Conservation (phyloP, 345 rosid genomes). For the Ceriops decandra region DNA sequence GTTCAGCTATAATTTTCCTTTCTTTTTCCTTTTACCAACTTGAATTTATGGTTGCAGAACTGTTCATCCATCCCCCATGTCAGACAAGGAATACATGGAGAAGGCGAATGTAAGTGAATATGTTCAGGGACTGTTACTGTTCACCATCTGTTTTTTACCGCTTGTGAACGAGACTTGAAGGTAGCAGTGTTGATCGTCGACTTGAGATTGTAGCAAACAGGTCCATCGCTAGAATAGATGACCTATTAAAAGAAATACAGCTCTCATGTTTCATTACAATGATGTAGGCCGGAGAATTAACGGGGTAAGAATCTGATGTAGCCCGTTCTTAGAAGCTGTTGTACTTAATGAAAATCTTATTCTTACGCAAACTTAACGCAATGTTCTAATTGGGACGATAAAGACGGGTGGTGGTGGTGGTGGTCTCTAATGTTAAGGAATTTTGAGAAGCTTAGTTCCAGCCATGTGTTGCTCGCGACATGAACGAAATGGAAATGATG, state of each 20-base stretch:
- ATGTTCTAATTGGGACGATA: no score
- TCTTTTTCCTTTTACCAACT: background rate
- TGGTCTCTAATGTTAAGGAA: no score
- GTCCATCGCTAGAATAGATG: background rate
- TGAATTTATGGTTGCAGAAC: conserved; percentile 24
- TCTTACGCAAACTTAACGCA: no score
- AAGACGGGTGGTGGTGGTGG: no score
- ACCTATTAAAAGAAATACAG: conserved; percentile 5
- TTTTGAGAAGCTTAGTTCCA: no score
- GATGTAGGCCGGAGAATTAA: background rate
- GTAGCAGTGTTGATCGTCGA: conserved; percentile 6
- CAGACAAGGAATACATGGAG: conserved; percentile 49
- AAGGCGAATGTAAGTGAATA: conserved; percentile 56
- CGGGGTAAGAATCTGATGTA: background rate
- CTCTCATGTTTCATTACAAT: background rate
- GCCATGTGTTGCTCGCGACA: no score
- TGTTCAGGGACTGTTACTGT: conserved; percentile 57
- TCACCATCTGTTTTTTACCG: conserved; percentile 45
- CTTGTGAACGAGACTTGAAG: conserved; percentile 28
- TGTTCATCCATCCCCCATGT: conserved; percentile 32
- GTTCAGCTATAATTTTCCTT: background rate
- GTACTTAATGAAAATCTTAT: background rate
- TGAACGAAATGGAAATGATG: no score
- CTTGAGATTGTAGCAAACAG: background rate
- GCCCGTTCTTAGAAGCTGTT: background rate